Evolutionary conservation across 2,329 filamentous ascomycete genomes (phyloP).

Genomic region (Lasiodiplodia hormozganensis): DNA sequence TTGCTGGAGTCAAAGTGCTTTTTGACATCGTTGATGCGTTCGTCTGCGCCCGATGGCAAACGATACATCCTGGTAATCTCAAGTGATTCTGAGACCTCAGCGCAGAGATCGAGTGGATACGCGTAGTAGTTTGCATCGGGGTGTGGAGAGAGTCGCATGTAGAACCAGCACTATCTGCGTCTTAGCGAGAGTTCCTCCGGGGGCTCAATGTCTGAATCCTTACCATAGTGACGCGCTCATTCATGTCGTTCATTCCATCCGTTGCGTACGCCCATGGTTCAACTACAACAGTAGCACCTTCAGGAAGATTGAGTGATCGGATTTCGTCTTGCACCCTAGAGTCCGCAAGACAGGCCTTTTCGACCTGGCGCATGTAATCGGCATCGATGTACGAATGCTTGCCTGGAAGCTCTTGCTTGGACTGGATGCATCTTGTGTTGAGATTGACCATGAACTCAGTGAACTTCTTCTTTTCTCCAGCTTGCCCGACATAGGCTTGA

Average conservation of each 20-base stretch:
- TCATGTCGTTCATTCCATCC: constrained; percentile 61
- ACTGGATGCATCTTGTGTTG: constrained; percentile 31
- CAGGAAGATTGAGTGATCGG: constrained; percentile 52
- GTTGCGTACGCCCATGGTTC: constrained; percentile 65
- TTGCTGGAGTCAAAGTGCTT: constrained; percentile 52
- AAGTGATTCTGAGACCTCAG: constrained; percentile 59
- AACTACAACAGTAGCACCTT: constrained; percentile 53
- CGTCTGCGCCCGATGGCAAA: constrained; percentile 52
- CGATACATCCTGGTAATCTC: constrained; percentile 59
- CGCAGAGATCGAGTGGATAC: constrained; percentile 62
- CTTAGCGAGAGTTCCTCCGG: not conserved
- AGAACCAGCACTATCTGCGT: constrained; percentile 46
- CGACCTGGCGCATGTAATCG: constrained; percentile 57
- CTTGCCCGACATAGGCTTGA: constrained; percentile 40
- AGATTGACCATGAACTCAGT: constrained; percentile 44
- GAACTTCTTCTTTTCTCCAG: constrained; percentile 39
- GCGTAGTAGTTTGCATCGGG: constrained; percentile 64
- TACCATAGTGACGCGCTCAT: constrained; percentile 58
- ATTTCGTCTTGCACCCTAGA: constrained; percentile 53
- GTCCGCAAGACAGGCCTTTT: constrained; percentile 56
- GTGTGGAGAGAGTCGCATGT: constrained; percentile 48
- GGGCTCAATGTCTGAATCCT: not conserved
- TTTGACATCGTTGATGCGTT: constrained; percentile 46
- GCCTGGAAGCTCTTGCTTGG: constrained; percentile 46
- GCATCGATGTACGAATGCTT: constrained; percentile 59